Evolutionary conservation across 108 stramenopile genomes (phyloP), one percentile per base, ranked within the genome.

Genomic region (Cyclotella kingstonii): DNA sequence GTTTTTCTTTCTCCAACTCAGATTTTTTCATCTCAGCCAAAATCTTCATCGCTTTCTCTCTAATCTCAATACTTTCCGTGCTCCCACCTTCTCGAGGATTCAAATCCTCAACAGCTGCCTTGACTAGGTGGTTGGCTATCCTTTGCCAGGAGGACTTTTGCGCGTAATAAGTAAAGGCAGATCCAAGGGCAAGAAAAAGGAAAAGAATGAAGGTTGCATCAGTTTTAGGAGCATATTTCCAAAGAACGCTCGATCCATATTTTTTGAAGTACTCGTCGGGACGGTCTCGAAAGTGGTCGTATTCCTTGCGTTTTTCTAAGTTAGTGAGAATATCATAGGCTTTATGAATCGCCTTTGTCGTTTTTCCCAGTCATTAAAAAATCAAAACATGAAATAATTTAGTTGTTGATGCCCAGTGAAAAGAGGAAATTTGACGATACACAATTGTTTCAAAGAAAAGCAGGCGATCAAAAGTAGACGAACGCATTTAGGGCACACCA

Each of bases 271-370:
- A 93, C 19, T 81, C 81, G 43, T 93, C 84, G 49, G 86, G 91
- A 59, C 88, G 79, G 69, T 86, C 89, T 35, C 91, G 77, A 65
- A 89, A 67, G 40, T 56, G 66, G 58, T 92, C 91, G 69, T 89
- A 92, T 63, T 92, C 91, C 54, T 79, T 83, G 2, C 91, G 84
- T 27, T 73, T 71, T 56, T 78, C 60, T 7, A 29, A 48, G 53
- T 84, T 55, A 10, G 87, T 92, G 34, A 92, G 65, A 31, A 92
- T 79, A 81, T 89, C 85, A 47, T 92, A 88, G 40, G 91, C 91
- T 23, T 84, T 82, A 18, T 82, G 77, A 59, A 92, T 89, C 68
- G 86, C 88, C 85, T 86, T 51, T 30, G 35, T 39, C 51, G 21
- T 30, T 14, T 6, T 28, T n/a, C n/a, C n/a, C n/a, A n/a, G n/a